Evolutionary conservation across 2,329 filamentous ascomycete species (phyloP), one percentile per base, ranked within the genome.

Genomic region (Penicillium verrucosum): DNA sequence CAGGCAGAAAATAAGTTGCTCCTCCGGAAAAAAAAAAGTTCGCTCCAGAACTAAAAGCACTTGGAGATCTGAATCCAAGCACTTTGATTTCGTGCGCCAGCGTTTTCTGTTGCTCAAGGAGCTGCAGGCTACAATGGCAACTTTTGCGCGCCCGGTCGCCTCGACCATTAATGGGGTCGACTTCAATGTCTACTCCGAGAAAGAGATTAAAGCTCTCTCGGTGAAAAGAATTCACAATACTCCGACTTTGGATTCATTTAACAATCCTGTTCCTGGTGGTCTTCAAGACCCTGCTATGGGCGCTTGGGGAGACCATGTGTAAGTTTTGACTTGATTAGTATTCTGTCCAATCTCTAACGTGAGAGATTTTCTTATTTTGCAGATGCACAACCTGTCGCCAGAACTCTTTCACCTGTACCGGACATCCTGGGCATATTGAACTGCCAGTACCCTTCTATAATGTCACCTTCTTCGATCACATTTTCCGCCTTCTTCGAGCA

Each of bases 311-410:
- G 91, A 96, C 70, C 85, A 89, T 73, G 81, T 86, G 90, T 95
- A 83, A 78, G 86, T 76, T 21, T 25, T 45, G 25, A 32, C 30
- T 38, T 47, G 23, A 37, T 30, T 32, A 50, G 47, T 41, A 40
- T 56, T 58, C 44, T 36, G 21, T 44, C 53, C 49, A 34, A 54
- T 54, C 49, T 53, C 47, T 66, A 62, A 63, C 48, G 23, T 29
- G 27, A 23, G 54, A 42, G 48, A 37, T 56, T 52, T 56, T 49
- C 29, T 27, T 54, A 37, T 45, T 41, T 29, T 45, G 46, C 65
- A 96, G 91, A 70, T 99, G 94, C 78, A 83, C 91, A 67, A 99
- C 94, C 73, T 99, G 94, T 78, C 90, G 93, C 65, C 82, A 96
- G 64, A 89, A 87, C 69, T 87, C 87, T 60, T 83, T 86, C 70